A percentile compares a stretch with the other conserved stretches of the same genome.
phyloP scores from a whole-genome alignment of 352 stramenopile species.

The Stramenopiles sp. region DNA sequence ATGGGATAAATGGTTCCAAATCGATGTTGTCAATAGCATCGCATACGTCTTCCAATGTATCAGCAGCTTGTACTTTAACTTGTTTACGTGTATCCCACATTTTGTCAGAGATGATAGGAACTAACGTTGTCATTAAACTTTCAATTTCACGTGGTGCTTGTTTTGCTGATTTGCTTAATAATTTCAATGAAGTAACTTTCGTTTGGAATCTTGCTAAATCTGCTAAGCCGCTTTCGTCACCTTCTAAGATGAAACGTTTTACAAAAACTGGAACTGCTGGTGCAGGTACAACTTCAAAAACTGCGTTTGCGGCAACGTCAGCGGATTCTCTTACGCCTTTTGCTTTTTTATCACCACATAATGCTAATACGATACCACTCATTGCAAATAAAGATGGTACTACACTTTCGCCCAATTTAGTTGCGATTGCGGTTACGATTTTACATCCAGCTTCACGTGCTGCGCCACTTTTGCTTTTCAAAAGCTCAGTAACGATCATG shows the following conservation, averaged over 20 bases:
- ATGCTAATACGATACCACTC: conserved; percentile 39
- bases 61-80: conserved; percentile 78
- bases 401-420: conserved; percentile 50
- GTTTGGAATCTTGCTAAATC: conserved; percentile 70
- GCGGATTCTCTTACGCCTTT: conserved; percentile 30
- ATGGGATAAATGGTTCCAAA: conserved; percentile 94
- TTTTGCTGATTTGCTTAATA: conserved; percentile 68
- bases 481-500: not conserved
- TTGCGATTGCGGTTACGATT: conserved; percentile 52
- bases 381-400: conserved; percentile 49
- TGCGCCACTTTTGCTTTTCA: not conserved
- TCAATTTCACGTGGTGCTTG: conserved; percentile 79
- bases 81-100: conserved; percentile 98
- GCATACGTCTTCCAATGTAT: conserved; percentile 78
- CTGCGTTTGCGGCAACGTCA: conserved; percentile 33
- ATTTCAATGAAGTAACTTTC: conserved; percentile 81
- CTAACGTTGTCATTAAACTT: conserved; percentile 81
- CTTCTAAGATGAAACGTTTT: conserved; percentile 62
- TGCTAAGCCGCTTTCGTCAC: conserved; percentile 31
- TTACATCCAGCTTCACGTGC: conserved; percentile 41
- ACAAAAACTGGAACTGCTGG: conserved; percentile 56
- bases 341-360: conserved; percentile 57
- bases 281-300: conserved; percentile 31
- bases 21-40: conserved; percentile 94
- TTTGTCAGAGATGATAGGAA: conserved; percentile 85